These are phyloP conservation scores for Cystofilobasidium ferigula DNA, from an alignment of 768 basidiomycete genomes.

Conservation along the genomic window DNA sequence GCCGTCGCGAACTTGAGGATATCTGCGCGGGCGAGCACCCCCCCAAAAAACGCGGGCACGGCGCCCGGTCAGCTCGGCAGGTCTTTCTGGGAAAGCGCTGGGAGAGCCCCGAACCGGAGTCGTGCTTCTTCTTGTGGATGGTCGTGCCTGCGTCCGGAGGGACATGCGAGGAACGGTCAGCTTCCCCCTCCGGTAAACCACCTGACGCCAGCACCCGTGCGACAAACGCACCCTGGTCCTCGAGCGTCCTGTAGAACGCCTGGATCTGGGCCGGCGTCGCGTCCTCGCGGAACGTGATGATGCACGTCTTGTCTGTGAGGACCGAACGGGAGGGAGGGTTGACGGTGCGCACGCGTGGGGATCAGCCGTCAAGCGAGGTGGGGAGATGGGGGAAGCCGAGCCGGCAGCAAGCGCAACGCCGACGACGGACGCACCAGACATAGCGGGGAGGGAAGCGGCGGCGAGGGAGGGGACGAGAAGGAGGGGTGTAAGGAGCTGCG, in stretches of 20 bases:
- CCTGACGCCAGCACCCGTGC: too few species aligned
- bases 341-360: not conserved
- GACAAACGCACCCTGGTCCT: constrained; percentile 12
- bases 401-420: not conserved
- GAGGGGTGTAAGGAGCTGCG: not conserved
- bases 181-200: too few species aligned
- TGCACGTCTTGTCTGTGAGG: constrained; percentile 12
- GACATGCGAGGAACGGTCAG: not conserved
- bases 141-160: not conserved
- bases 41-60: not conserved
- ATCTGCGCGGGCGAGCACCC: not conserved
- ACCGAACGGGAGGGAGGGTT: not conserved
- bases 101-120: not conserved
- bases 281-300: constrained; percentile 13
- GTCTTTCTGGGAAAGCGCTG: not conserved
- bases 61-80: not conserved
- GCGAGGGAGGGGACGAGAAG: constrained; percentile 3
- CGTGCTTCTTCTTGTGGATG: constrained; percentile 10
- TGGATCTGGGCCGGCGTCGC: constrained; percentile 9
- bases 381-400: not conserved
- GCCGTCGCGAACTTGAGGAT: constrained; percentile 5
- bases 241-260: constrained; percentile 7
- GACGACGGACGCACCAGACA: not conserved
- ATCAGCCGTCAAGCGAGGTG: not conserved
- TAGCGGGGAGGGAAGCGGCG: not conserved